Conservation (phyloP, 306 rosid genomes). For the Acacia crassicarpa region DNA sequence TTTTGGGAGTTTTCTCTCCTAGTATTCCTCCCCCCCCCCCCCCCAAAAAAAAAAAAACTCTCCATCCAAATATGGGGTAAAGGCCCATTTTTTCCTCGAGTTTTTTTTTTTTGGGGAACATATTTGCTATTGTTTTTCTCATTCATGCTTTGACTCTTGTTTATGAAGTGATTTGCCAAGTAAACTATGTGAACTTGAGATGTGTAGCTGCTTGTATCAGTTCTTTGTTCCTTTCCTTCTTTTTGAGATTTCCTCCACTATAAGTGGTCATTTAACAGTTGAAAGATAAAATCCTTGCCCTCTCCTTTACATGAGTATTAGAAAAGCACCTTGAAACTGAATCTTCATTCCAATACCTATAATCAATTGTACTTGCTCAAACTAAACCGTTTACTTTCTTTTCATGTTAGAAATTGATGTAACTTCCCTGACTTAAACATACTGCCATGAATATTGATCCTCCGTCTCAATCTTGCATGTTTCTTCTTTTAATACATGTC, state of each 20-base stretch:
- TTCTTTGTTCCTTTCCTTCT: neutral
- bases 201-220: neutral
- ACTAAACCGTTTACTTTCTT: neutral
- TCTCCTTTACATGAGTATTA: neutral
- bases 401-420: neutral
- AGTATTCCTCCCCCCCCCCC: too few species aligned
- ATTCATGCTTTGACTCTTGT: neutral
- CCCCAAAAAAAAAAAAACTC: too few species aligned
- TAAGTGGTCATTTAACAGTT: neutral
- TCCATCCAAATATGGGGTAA: too few species aligned
- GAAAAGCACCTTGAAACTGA: neutral
- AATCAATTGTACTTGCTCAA: neutral
- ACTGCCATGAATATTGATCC: neutral
- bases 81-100: neutral
- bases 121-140: neutral
- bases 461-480: neutral
- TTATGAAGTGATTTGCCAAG: neutral
- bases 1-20: too few species aligned
- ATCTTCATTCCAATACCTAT: neutral
- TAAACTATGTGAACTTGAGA: neutral
- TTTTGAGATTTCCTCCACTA: neutral
- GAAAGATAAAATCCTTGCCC: neutral
- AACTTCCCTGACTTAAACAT: constrained; percentile 9
- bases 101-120: neutral
- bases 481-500: neutral